A percentile compares a stretch with the other conserved stretches of the same genome.
Evolutionary conservation across 2,329 filamentous ascomycete genomes (phyloP).

Genomic region (Elsinoe fawcettii): DNA sequence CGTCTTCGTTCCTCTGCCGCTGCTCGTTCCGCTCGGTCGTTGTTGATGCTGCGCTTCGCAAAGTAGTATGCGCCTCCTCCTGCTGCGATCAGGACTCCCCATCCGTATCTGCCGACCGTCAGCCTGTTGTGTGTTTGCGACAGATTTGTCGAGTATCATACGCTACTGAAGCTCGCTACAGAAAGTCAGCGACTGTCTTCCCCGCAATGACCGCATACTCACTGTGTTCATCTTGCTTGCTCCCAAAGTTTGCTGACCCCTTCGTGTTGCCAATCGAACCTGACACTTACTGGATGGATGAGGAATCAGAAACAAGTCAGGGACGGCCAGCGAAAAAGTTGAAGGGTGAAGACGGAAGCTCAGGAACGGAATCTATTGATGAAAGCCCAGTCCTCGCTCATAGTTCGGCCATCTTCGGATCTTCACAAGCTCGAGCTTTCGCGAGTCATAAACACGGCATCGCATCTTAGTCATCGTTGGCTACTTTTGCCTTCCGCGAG

Average conservation of each 20-base stretch:
- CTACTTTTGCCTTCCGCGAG: background rate
- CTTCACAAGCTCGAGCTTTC: slow-evolving; percentile 7
- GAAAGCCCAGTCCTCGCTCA: slow-evolving; percentile 11
- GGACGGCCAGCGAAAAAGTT: background rate
- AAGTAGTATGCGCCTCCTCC: slow-evolving; percentile 92
- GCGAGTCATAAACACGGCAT: slow-evolving; percentile 10
- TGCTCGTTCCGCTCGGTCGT: slow-evolving; percentile 67
- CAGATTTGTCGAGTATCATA: background rate
- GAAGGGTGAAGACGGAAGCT: slow-evolving; percentile 8
- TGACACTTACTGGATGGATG: too few relatives aligned
- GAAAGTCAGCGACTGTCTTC: background rate
- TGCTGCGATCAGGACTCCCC: slow-evolving; percentile 80
- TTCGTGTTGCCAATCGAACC: too few relatives aligned
- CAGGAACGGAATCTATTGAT: background rate
- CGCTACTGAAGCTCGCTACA: slow-evolving; percentile 18
- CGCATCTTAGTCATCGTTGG: slow-evolving; percentile 8
- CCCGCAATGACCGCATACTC: slow-evolving; percentile 15
- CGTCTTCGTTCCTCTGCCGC: slow-evolving; percentile 59
- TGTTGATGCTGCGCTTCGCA: slow-evolving; percentile 89
- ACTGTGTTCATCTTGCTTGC: slow-evolving; percentile 24
- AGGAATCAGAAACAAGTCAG: too few relatives aligned
- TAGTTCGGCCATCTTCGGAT: slow-evolving; percentile 8
- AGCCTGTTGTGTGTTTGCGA: background rate
- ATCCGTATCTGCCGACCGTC: slow-evolving; percentile 62
- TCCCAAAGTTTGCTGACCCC: background rate